A percentile compares a stretch with the other conserved stretches of the same genome.
phyloP scores from a whole-genome alignment of 2,329 filamentous ascomycete genomes.

The Talaromyces sp. region DNA sequence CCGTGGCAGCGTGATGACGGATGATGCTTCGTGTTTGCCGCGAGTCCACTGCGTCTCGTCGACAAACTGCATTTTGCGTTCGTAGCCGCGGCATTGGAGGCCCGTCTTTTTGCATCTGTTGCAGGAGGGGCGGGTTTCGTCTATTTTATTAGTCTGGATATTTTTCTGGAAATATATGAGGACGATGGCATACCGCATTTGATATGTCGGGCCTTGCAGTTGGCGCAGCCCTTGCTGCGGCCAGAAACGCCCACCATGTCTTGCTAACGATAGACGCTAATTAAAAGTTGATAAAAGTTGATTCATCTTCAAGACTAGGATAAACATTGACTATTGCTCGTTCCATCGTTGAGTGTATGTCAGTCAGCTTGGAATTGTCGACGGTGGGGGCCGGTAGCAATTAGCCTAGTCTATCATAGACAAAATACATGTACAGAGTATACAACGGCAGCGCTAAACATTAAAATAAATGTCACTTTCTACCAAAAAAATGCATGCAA shows the following conservation, averaged over 20 bases:
- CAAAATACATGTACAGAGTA: too few species aligned
- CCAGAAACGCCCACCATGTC: background rate
- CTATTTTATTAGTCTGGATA: background rate
- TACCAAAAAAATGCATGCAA: background rate
- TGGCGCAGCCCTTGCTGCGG: background rate
- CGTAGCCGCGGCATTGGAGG: background rate
- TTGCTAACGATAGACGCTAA: background rate
- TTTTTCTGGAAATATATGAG: background rate
- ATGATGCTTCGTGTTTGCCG: background rate
- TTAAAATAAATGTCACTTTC: background rate
- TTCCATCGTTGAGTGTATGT: background rate
- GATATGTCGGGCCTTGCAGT: background rate
- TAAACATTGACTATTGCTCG: too few species aligned
- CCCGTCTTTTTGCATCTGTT: background rate
- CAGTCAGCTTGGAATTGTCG: too few species aligned
- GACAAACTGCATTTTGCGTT: background rate
- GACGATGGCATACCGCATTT: background rate
- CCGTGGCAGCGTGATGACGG: background rate
- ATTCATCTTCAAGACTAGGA: too few species aligned
- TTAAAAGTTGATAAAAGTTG: background rate
- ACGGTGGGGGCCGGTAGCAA: background rate
- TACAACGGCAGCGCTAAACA: too few species aligned
- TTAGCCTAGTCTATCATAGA: too few species aligned
- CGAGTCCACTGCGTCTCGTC: constrained; percentile 1
- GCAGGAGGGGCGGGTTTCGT: background rate